Percentiles rank a stretch among this genome's conserved stretches.
These are phyloP conservation scores for Coelastrella sp. DNA, from an alignment of 139 green algal species.

Conservation along the genomic window DNA sequence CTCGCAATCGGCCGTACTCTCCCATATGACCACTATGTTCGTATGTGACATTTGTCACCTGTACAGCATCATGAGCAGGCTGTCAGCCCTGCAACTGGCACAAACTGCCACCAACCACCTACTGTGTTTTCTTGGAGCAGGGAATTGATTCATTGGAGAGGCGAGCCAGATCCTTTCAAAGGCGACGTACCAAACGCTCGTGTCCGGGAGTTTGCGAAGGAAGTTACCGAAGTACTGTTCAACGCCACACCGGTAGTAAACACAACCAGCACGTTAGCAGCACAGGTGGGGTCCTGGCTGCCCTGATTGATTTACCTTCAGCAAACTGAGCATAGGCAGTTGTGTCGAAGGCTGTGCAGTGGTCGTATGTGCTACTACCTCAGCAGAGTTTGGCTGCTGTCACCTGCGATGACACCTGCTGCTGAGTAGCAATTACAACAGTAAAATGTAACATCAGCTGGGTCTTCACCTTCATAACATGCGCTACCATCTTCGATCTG, in stretches of 20 bases:
- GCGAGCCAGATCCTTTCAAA: slow-evolving; percentile 75
- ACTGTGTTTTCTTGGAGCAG: slow-evolving; percentile 36
- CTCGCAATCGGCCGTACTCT: neutral
- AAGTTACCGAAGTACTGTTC: slow-evolving; percentile 73
- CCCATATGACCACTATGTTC: too few relatives aligned
- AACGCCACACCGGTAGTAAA: slow-evolving; percentile 34
- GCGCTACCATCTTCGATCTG: neutral
- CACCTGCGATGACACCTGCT: too few relatives aligned
- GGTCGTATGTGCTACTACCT: too few relatives aligned
- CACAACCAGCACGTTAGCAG: slow-evolving; percentile 35
- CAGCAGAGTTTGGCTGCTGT: too few relatives aligned
- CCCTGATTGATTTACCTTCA: neutral
- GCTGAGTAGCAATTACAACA: too few relatives aligned
- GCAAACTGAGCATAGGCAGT: too few relatives aligned
- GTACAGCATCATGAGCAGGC: too few relatives aligned
- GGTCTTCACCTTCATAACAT: neutral
- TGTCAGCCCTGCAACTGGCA: too few relatives aligned
- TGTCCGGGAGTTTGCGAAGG: slow-evolving; percentile 74
- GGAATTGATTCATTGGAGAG: slow-evolving; percentile 70
- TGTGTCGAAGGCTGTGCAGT: too few relatives aligned
- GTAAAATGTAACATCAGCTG: too few relatives aligned
- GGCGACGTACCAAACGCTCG: slow-evolving; percentile 72
- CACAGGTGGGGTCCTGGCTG: slow-evolving; percentile 24
- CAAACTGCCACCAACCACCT: neutral
- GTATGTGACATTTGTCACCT: too few relatives aligned